A percentile compares a stretch with the other conserved stretches of the same genome.
These are phyloP conservation scores for Debaryomycetaceae sp. DNA, from an alignment of 1,139 yeast genomes.

Conservation along the genomic window DNA sequence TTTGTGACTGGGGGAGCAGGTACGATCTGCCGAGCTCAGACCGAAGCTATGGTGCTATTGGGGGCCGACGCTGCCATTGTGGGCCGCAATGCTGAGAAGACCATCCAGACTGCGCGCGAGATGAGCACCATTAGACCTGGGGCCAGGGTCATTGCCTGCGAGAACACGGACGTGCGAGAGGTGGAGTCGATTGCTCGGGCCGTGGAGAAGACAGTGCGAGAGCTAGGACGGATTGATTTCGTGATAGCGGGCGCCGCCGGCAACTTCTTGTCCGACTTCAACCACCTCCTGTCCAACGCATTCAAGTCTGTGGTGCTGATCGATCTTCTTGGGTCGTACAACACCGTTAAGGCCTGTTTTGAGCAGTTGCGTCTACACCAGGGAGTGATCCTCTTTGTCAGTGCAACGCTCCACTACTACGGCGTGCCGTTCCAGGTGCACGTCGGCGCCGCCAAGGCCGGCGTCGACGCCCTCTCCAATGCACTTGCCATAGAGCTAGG, in stretches of 20 bases:
- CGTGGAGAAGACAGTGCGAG: constrained; percentile 57
- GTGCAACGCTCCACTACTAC: constrained; percentile 83
- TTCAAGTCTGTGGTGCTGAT: constrained; percentile 82
- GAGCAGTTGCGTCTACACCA: constrained; percentile 59
- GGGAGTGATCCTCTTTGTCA: constrained; percentile 74
- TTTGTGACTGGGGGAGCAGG: constrained; percentile 97
- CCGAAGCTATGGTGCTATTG: constrained; percentile 72
- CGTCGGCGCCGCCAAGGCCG: constrained; percentile 93
- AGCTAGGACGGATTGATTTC: constrained; percentile 72
- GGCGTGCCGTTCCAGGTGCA: constrained; percentile 86
- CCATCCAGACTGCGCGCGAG: constrained; percentile 65
- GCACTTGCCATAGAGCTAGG: constrained; percentile 87
- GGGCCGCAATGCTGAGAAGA: constrained; percentile 69
- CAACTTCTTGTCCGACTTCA: constrained; percentile 77
- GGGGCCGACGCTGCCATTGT: constrained; percentile 87
- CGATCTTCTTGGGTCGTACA: constrained; percentile 81
- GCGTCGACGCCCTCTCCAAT: constrained; percentile 80
- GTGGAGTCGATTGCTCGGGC: constrained; percentile 56
- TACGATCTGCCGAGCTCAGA: constrained; percentile 82
- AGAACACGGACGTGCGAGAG: constrained; percentile 73
- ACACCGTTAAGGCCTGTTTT: constrained; percentile 79
- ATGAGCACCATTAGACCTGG: constrained; percentile 53
- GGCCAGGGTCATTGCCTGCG: constrained; percentile 63
- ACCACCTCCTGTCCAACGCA: constrained; percentile 75
- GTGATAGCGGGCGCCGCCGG: constrained; percentile 97